Evolutionary conservation across 225 moss, liverwort and hornwort genomes (phyloP).

Genomic region (Thuidium tamariscinum): DNA sequence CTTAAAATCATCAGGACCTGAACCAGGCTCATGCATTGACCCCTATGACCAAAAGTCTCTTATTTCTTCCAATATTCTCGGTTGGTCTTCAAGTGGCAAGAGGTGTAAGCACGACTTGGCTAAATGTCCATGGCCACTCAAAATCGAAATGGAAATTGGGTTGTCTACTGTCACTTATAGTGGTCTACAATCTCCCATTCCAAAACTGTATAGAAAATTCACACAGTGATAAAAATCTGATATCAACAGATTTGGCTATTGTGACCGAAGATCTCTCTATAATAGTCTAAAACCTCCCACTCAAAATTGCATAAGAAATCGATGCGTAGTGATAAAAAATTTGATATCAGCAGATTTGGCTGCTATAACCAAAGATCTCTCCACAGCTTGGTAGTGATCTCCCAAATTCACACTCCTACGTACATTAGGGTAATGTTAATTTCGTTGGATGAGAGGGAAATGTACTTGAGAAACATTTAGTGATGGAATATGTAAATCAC

Average conservation of each 20-base stretch:
- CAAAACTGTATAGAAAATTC: background rate
- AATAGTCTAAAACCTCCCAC: background rate
- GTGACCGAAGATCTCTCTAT: background rate
- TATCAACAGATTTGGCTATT: background rate
- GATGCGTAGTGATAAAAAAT: background rate
- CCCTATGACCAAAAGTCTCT: background rate
- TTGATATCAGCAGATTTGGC: background rate
- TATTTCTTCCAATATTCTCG: background rate
- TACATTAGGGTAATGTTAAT: background rate
- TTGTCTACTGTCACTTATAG: background rate
- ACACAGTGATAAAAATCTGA: background rate
- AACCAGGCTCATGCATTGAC: background rate
- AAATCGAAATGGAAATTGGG: background rate
- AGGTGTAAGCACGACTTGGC: background rate
- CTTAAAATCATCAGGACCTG: background rate
- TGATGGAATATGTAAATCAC: constrained; percentile 5
- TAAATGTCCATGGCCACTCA: background rate
- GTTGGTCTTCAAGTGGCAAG: background rate
- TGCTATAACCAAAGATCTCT: background rate
- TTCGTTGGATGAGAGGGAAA: background rate
- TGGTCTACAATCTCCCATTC: background rate
- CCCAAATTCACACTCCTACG: background rate
- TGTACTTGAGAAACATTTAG: background rate
- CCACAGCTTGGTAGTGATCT: background rate
- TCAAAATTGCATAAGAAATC: background rate